phyloP scores from a whole-genome alignment of 1,284 basidiomycete genomes.

The Irpex sp. region DNA sequence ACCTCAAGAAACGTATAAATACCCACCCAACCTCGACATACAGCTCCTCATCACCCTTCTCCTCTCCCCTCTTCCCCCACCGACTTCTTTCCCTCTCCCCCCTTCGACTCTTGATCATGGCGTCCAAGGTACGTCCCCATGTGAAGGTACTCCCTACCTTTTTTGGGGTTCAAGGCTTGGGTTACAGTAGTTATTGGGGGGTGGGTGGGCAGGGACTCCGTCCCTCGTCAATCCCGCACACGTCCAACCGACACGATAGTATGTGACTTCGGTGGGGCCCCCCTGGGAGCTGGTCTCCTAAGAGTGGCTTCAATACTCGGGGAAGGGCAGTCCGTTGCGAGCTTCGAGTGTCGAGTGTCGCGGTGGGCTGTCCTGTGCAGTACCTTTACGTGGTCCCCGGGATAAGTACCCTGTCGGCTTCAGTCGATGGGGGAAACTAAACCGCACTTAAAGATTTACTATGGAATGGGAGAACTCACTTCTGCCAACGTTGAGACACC shows the following conservation, averaged over 20 bases:
- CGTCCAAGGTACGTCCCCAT: neutral
- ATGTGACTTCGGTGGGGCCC: neutral
- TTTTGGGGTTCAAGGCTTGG: neutral
- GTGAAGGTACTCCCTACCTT: neutral
- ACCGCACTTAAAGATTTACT: neutral
- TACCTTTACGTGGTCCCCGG: conserved; percentile 1
- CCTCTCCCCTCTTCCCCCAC: neutral
- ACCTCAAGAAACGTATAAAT: neutral
- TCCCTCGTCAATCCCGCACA: neutral
- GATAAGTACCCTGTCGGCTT: neutral
- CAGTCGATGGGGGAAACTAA: neutral
- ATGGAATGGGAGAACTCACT: neutral
- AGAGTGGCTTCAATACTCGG: neutral
- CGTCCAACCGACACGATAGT: neutral
- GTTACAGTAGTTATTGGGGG: neutral
- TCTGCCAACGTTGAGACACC: neutral
- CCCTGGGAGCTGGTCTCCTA: neutral
- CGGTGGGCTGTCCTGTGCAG: neutral
- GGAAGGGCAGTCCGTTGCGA: neutral
- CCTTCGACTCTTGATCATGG: neutral
- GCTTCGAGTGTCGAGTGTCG: too few relatives aligned
- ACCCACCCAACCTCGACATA: neutral
- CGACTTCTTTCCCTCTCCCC: neutral
- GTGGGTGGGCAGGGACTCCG: neutral
- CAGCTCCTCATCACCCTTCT: neutral